A percentile compares a stretch with the other conserved stretches of the same genome.
phyloP scores from a whole-genome alignment of 1,284 basidiomycete genomes.

The Cryptococcus sp. region DNA sequence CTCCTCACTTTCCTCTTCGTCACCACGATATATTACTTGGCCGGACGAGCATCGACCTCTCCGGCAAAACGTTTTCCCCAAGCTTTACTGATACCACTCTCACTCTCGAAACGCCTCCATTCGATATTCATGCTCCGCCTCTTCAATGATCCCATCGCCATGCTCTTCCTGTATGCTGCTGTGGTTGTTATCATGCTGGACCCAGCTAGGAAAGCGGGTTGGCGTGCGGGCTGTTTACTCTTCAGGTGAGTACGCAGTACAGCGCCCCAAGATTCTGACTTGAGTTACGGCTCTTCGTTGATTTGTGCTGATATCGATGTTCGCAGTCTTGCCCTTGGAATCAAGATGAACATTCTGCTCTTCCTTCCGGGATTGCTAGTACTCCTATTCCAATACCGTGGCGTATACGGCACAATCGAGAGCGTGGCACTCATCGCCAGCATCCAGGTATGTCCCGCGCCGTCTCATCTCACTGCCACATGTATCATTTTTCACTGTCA shows the following conservation, averaged over 20 bases:
- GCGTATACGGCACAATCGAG: slow-evolving; percentile 62
- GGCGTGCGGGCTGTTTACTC: slow-evolving; percentile 33
- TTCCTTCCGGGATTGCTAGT: slow-evolving; percentile 86
- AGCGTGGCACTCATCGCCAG: slow-evolving; percentile 61
- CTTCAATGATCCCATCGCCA: slow-evolving; percentile 94
- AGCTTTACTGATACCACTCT: slow-evolving; percentile 73
- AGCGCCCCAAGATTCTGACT: background rate
- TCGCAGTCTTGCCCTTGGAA: slow-evolving; percentile 76
- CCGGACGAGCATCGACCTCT: slow-evolving; percentile 35
- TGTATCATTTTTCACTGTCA: background rate
- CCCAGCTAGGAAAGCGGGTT: slow-evolving; percentile 64
- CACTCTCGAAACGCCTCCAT: slow-evolving; percentile 88
- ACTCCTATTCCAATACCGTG: slow-evolving; percentile 72
- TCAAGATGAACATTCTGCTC: slow-evolving; percentile 97
- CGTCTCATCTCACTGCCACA: background rate
- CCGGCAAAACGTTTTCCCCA: slow-evolving; percentile 62
- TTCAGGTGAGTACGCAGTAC: slow-evolving; percentile 59
- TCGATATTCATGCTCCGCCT: slow-evolving; percentile 89
- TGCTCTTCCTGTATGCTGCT: slow-evolving; percentile 59
- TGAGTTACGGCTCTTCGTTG: background rate
- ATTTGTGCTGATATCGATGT: slow-evolving; percentile 8
- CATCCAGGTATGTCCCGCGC: slow-evolving; percentile 46
- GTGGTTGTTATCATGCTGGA: slow-evolving; percentile 57
- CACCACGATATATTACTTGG: slow-evolving; percentile 68
- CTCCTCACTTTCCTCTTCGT: slow-evolving; percentile 65